Evolutionary conservation across 2,329 filamentous ascomycete genomes (phyloP).

Genomic region (Diaporthe citriasiana): DNA sequence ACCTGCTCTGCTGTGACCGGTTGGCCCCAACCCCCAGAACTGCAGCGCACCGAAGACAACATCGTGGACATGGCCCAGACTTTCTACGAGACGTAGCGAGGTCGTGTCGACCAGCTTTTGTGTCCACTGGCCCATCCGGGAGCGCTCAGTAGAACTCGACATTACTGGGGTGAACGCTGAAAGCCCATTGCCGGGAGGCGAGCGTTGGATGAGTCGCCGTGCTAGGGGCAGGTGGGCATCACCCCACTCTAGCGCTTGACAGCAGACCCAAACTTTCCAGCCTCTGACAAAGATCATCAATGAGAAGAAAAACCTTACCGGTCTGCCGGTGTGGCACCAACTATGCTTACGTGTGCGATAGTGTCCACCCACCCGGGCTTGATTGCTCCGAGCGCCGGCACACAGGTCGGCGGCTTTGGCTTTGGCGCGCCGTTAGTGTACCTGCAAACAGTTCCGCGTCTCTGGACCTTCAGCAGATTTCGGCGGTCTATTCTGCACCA

Average conservation of each 20-base stretch:
- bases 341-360: slow-evolving; percentile 16
- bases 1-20: slow-evolving; percentile 11
- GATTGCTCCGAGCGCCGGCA: not conserved
- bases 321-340: slow-evolving; percentile 15
- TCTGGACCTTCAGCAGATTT: not conserved
- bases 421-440: not conserved
- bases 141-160: not conserved
- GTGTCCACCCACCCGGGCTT: slow-evolving; percentile 22
- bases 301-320: not conserved
- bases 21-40: slow-evolving; percentile 10
- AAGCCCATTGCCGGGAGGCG: not conserved
- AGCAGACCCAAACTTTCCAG: slow-evolving; percentile 26
- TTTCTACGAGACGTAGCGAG: slow-evolving; percentile 8
- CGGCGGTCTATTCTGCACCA: not conserved
- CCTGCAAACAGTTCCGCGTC: slow-evolving; percentile 10
- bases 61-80: slow-evolving; percentile 13
- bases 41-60: slow-evolving; percentile 17
- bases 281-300: slow-evolving; percentile 14
- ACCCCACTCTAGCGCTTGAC: slow-evolving; percentile 33
- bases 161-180: not conserved
- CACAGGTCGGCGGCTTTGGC: not conserved
- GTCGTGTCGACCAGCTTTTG: not conserved
- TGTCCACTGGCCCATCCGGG: not conserved
- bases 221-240: slow-evolving; percentile 1
- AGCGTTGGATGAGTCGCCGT: slow-evolving; percentile 2